Base-by-base conservation (phyloP, 139 green algal species). In the Haematococcus sp. region DNA sequence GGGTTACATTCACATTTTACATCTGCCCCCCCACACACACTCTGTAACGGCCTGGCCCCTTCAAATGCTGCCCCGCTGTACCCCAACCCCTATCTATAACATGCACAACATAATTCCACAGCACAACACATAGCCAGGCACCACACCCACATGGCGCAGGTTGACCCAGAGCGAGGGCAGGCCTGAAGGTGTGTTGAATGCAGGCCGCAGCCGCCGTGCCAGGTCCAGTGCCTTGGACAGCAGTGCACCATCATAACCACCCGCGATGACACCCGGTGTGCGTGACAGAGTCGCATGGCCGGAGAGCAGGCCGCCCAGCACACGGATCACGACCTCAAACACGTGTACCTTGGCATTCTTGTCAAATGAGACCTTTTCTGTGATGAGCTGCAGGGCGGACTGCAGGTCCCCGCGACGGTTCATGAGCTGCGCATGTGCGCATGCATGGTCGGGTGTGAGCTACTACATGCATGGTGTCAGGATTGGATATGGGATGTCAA, bases 261-360 rank as follows among this genome's bases (percentile, higher is more conserved):
- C 56, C 2, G 65, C 64, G 3, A 74, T 35, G 28, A 75, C 13
- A 2, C 46, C 27, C 4, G 74, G 71, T 59, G 78, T 59, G 15
- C 68, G 63, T 23, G 59, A 40, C 43, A 87, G 76, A 74, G 87
- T 68, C 46, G 79, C 35, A 73, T 95, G 91, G 20, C 88, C 89
- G 1, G 84, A 89, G 30, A 98, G 77, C 44, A 98, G 89, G 9
- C 94, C 94, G 0, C 94, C 94, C 25, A 98, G 75, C 23, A 96
- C 81, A n/a, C 94, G 83, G 67, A 98, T 98, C 22, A 94, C 97
- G 2, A 91, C 95, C 81, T 98, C 94, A 83, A 98, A 98, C 44
- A 98, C 81, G 59, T 88, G 85, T 31, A 90, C 85, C 80, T 81
- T 81, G 2, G 59, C 69, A 22, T 89, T 83, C 3, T 90, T 78